Percentiles rank a stretch among this genome's conserved stretches.
Conservation (phyloP, 2,329 filamentous ascomycete genomes). For the Ambrosiella beaveri region DNA sequence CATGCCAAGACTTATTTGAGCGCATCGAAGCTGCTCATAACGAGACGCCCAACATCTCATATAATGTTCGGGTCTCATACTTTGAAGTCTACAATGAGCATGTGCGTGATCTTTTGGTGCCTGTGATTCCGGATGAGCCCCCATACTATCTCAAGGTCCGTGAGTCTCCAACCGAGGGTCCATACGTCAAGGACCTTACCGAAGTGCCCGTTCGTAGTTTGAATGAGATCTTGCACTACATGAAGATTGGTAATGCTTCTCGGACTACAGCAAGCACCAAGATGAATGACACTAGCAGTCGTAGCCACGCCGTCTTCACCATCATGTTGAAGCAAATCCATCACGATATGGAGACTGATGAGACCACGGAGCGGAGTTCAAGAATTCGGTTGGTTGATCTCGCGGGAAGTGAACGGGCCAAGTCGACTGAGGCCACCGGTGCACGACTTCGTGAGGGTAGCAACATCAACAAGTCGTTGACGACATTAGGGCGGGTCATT, state of each 20-base stretch:
- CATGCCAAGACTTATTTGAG: conserved; percentile 90
- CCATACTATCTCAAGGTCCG: conserved; percentile 93
- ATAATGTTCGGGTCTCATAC: conserved; percentile 93
- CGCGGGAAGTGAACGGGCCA: conserved; percentile 85
- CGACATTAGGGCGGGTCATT: conserved; percentile 87
- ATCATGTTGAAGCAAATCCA: conserved; percentile 97
- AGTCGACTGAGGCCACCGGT: conserved; percentile 87
- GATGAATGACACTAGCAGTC: conserved; percentile 97
- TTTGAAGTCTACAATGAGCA: conserved; percentile 99
- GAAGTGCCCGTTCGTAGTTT: conserved; percentile 83
- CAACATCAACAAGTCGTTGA: conserved; percentile 98
- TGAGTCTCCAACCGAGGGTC: conserved; percentile 84
- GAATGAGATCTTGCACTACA: conserved; percentile 71
- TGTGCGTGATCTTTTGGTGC: conserved; percentile 79
- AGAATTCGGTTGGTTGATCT: conserved; percentile 90
- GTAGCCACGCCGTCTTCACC: conserved; percentile 94
- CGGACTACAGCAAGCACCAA: conserved; percentile 87
- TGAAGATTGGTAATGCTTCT: conserved; percentile 76
- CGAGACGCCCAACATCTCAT: conserved; percentile 80
- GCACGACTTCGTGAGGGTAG: conserved; percentile 80
- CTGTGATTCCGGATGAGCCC: conserved; percentile 48
- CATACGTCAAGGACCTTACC: conserved; percentile 91
- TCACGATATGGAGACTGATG: conserved; percentile 91
- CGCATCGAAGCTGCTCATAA: conserved; percentile 63
- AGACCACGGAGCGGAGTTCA: conserved; percentile 86